Evolutionary conservation across 2,329 filamentous ascomycete species (phyloP).

Genomic region (Ophiocordyceps unilateralis): DNA sequence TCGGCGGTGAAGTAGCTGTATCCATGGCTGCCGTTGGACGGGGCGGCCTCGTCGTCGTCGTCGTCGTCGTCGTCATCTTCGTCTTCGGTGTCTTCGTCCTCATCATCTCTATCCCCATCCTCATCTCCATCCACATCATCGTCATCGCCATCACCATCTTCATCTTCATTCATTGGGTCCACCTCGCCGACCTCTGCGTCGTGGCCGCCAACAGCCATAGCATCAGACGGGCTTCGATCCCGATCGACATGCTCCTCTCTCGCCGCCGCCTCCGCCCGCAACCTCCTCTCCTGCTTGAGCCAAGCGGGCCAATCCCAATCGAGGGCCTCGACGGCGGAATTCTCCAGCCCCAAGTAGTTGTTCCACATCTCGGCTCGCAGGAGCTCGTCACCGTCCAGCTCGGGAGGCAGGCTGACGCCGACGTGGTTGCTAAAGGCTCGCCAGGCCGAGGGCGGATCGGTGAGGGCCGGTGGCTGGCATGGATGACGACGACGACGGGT

Average conservation of each 20-base stretch:
- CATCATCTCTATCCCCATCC: not conserved
- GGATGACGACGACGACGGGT: not conserved
- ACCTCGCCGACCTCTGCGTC: not conserved
- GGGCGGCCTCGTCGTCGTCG: not conserved
- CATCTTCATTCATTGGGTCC: not conserved
- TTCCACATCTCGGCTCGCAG: slow-evolving; percentile 9
- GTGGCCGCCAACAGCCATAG: too few species aligned
- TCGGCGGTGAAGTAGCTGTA: too few species aligned
- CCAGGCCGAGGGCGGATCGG: slow-evolving; percentile 10
- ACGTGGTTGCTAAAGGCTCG: slow-evolving; percentile 9
- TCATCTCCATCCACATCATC: not conserved
- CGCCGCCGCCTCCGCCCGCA: not conserved
- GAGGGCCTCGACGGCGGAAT: not conserved
- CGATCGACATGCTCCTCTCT: too few species aligned
- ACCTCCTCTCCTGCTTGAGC: slow-evolving; percentile 5
- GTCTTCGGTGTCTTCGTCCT: not conserved
- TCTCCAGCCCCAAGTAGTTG: slow-evolving; percentile 5
- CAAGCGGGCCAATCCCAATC: slow-evolving; percentile 9
- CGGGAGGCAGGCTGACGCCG: slow-evolving; percentile 7
- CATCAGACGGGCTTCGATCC: too few species aligned
- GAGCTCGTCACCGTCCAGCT: slow-evolving; percentile 9
- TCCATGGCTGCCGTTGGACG: too few species aligned
- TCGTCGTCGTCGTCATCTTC: slow-evolving; percentile 1
- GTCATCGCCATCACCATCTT: not conserved
- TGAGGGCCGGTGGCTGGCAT: slow-evolving; percentile 3